phyloP scores from a whole-genome alignment of 192 early-diverging fungal genomes.

The Dispira parvispora region DNA sequence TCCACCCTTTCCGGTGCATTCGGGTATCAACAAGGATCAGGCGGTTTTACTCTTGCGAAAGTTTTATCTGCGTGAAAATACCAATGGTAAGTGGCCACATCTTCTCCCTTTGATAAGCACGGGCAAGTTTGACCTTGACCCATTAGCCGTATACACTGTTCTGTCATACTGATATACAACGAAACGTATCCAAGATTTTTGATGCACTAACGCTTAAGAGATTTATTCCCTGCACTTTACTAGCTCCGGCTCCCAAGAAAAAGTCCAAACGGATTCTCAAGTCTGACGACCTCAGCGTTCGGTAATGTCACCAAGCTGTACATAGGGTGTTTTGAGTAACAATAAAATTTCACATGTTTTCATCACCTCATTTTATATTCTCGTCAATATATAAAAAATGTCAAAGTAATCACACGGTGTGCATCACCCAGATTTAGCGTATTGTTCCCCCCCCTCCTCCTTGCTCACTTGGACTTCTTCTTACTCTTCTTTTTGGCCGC shows the following conservation, averaged over 20 bases:
- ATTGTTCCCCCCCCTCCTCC: no score
- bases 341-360: no score
- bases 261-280: slow-evolving; percentile 74
- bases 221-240: background rate
- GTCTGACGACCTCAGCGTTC: slow-evolving; percentile 17
- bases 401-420: no score
- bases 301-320: no score
- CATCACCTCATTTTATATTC: no score
- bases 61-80: slow-evolving; percentile 90
- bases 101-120: no score
- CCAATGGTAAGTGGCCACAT: slow-evolving; percentile 34
- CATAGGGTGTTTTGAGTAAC: no score
- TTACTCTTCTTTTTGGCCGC: slow-evolving; percentile 37
- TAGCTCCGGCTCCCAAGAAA: slow-evolving; percentile 77
- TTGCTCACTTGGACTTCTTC: slow-evolving; percentile 10
- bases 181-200: background rate
- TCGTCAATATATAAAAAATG: no score
- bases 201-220: background rate
- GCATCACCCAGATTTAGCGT: no score
- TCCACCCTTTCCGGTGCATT: slow-evolving; percentile 35
- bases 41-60: slow-evolving; percentile 72
- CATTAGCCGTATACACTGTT: background rate
- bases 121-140: background rate
- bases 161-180: background rate
- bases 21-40: slow-evolving; percentile 59